Base-by-base conservation (phyloP, 2,329 filamentous ascomycete genomes). In the Trichoderma afroharzianum region DNA sequence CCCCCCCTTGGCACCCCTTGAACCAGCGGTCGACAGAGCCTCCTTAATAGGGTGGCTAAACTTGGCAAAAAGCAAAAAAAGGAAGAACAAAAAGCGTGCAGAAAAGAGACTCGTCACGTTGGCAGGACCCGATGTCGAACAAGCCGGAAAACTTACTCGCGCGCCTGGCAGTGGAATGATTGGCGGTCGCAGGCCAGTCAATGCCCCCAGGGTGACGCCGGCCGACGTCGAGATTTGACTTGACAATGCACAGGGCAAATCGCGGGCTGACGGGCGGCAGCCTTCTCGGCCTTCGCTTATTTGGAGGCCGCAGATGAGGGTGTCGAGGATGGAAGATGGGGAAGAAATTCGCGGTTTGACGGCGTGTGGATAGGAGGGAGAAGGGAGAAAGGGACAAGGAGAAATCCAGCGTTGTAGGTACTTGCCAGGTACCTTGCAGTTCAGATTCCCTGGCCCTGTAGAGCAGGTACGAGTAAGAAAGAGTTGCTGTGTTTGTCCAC, bases 121-220 rank as follows among this genome's bases (percentile, higher is more conserved):
- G 26, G 53, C 7, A 58, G 64, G 26, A 32, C 32, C 39, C 55
- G 53, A 58, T n/a, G n/a, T n/a, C n/a, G 33, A 14, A 6, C 33
- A 39, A 36, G 39, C 39, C 30, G 36, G n/a, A 21, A 68, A 68
- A 68, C 53, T 59, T 59, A 68, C 64, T 67, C 63, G 33, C 53
- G 63, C 63, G 39, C 32, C 30, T 67, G 18, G 63, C 12, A 55
- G 26, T 21, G 53, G 64, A 59, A 47, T 59, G 55, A 68, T 59
- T 67, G 63, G 63, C 33, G 30, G 43, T 30, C 24, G 53, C 62
- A 32, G 26, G 62, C n/a, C 62, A 68, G 53, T 47, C 36, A 47
- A 59, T 47, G 64, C 36, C 64, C 64, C 26, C 18, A 68, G 36
- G 53, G 33, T 68, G 64, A 59, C 53, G 64, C 63, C 47, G 30